Evolutionary conservation across 2,329 filamentous ascomycete genomes (phyloP).

Genomic region (Cytospora paraplurivora): DNA sequence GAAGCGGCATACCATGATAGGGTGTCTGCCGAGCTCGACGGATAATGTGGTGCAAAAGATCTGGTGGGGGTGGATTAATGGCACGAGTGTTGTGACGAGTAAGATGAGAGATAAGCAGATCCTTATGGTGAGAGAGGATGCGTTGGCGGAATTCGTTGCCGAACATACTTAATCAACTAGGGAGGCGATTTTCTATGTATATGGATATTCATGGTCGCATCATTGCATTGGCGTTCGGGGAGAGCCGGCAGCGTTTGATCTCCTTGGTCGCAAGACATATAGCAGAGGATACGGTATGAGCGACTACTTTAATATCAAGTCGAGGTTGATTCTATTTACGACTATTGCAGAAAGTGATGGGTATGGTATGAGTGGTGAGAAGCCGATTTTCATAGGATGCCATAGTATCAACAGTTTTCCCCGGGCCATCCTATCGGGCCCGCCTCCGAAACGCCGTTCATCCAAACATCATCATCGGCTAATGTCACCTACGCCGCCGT

Average conservation of each 20-base stretch:
- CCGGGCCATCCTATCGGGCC: background rate
- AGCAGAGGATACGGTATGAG: background rate
- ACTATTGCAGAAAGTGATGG: conserved; percentile 13
- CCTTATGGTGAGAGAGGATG: conserved; percentile 46
- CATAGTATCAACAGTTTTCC: conserved; percentile 10
- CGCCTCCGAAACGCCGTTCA: conserved; percentile 10
- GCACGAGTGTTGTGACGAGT: conserved; percentile 43
- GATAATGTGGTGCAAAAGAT: conserved; percentile 50
- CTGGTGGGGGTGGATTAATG: conserved; percentile 50
- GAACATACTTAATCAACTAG: conserved; percentile 22
- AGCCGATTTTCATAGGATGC: conserved; percentile 5
- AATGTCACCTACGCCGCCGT: conserved; percentile 22
- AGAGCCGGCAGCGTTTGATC: conserved; percentile 8
- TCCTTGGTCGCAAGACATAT: background rate
- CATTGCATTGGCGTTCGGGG: background rate
- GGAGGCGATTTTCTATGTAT: background rate
- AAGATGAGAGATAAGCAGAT: conserved; percentile 47
- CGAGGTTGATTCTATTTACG: background rate
- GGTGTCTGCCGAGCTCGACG: conserved; percentile 35
- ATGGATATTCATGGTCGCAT: background rate
- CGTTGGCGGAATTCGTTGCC: conserved; percentile 41
- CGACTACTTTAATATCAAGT: conserved; percentile 12
- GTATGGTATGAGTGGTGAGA: conserved; percentile 27
- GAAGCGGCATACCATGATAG: conserved; percentile 29
- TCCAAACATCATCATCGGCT: conserved; percentile 1